Evolutionary conservation across 495 filamentous ascomycete genomes (phyloP), one percentile per base, ranked within the genome.

Genomic region (Aspergillus ellipticus): DNA sequence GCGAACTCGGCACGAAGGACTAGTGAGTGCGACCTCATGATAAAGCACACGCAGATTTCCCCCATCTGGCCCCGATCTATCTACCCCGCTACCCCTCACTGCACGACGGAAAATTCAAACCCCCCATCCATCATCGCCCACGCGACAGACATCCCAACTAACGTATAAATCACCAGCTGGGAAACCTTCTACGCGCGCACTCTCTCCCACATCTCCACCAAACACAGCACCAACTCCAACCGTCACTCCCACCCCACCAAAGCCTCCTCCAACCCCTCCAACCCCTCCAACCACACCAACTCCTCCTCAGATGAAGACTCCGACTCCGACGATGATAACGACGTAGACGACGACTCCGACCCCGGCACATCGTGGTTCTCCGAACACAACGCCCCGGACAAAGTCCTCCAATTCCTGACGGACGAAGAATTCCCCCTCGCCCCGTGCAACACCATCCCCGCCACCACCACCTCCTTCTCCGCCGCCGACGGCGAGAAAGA

Each of bases 301-400:
- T 2, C 42, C 20, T 19, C 41, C 41, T 43, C 42, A 21, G 11
- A 51, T 2, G 20, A 55, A 6, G n/a, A 55, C 6, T 17, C 55
- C 42, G 54, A 63, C 24, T 35, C 42, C 29, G 45, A 53, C 7
- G 53, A 58, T 16, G 55, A 59, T 5, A 35, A 52, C 19, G 53
- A 54, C 2, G 49, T 68, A 43, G 73, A 73, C 42, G 72, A 74
- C 37, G 76, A 78, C 65, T 67, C 73, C 21, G 70, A 79, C 58
- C 75, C 73, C 6, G 79, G 77, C 60, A 77, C 74, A 51, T 76
- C 71, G 28, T 82, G 79, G 79, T 82, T 82, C 72, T 73, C 72
- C 1, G 77, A 80, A 60, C 70, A 75, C 58, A 72, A 74, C 54
- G 78, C 79, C 42, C 75, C 77, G 6, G 61, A 72, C n/a, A 80